Evolutionary conservation across 2,329 filamentous ascomycete genomes (phyloP).

Genomic region (Macrophomina pseudophaseolina): DNA sequence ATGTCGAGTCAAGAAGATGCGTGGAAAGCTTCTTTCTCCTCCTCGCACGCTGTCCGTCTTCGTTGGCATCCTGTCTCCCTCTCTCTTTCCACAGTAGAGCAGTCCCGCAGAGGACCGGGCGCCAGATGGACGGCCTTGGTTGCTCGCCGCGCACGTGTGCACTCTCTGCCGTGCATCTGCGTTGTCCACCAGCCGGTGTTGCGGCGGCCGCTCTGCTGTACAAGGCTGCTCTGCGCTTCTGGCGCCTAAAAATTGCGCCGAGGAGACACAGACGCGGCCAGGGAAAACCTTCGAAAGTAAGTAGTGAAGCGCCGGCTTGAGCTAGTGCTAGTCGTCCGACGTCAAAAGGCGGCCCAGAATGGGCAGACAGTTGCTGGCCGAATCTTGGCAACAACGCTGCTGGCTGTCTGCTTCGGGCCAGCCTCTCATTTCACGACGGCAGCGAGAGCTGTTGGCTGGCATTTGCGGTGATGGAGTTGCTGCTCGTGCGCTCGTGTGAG

Average conservation of each 20-base stretch:
- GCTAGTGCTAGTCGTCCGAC: background rate
- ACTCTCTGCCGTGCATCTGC: background rate
- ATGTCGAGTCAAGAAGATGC: conserved; percentile 1
- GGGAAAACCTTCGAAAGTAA: background rate
- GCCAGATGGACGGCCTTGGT: conserved; percentile 8
- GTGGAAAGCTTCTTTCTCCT: conserved; percentile 32
- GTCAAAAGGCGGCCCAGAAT: background rate
- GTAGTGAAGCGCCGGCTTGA: background rate
- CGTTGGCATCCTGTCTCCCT: conserved; percentile 34
- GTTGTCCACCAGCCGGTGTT: background rate
- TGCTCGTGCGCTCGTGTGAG: conserved; percentile 1
- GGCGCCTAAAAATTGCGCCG: conserved; percentile 1
- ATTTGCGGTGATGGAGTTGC: background rate
- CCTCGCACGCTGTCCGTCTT: conserved; percentile 33
- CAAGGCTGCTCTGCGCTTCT: background rate
- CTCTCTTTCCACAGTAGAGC: conserved; percentile 29
- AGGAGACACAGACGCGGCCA: background rate
- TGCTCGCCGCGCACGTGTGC: background rate
- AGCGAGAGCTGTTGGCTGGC: background rate
- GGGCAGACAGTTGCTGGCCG: conserved; percentile 1
- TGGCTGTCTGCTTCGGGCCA: background rate
- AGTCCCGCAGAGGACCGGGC: background rate
- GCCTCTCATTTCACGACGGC: background rate
- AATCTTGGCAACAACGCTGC: background rate
- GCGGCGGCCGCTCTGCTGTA: background rate